Base-by-base conservation (phyloP, 208 protist genomes). In the Trypanosoma melophagium region DNA sequence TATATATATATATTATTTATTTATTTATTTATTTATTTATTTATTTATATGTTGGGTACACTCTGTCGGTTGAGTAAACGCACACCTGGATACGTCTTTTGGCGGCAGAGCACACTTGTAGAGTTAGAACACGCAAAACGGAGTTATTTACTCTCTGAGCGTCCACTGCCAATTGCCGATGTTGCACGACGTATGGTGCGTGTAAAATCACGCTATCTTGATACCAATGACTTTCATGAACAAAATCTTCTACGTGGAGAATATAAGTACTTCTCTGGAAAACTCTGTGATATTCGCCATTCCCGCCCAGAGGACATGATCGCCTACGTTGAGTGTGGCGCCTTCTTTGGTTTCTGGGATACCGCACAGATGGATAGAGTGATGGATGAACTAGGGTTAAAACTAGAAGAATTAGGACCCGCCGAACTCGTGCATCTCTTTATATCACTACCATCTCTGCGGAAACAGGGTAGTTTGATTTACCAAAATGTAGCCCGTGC, bases 191-290 rank as follows among this genome's bases (percentile, higher is more conserved):
- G 92, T 10, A 97, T 97, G 92, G 74, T 80, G 8, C 80, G 83
- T 13, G 83, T 95, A 24, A 85, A 87, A 76, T 71, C 78, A 22
- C 81, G 84, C 65, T 95, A 95, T 72, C 61, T 90, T 49, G 83
- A 74, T 52, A 91, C 86, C 3, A 64, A 56, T 1, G 92, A 97
- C 76, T 87, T 82, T 51, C 86, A 94, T 66, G 89, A 95, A 71
- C 81, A 81, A 41, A 91, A 71, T 53, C 69, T 97, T 7, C 81
- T 97, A n/a, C 81, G 88, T 0, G 92, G 92, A 12, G 92, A 97
- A 80, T 97, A 97, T 88, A 97, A 97, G 81, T 97, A 95, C 73
- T 97, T 94, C 71, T 92, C 79, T n/a, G 92, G 92, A 0, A 97
- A 97, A 71, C 66, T 90, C 47, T 92, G 87, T 66, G 87, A 95